Evolutionary conservation across 140 eudicot genomes (phyloP).

Genomic region (Cichorium intybus): DNA sequence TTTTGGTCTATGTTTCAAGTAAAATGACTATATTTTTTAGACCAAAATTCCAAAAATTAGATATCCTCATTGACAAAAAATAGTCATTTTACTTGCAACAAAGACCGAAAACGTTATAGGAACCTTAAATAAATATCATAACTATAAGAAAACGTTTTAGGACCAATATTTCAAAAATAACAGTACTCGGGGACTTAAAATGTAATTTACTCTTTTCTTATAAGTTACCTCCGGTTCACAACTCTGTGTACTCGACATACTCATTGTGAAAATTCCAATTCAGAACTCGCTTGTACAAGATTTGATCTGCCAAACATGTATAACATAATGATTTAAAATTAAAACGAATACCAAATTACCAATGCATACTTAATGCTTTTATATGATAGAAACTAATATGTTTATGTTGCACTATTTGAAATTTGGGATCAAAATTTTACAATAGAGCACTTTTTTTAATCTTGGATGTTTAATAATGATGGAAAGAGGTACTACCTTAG

Average conservation of each 20-base stretch:
- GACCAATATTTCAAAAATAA: not conserved
- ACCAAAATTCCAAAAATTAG: no score
- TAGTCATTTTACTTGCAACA: no score
- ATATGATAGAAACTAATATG: not conserved
- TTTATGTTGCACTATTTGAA: no score
- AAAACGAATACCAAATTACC: not conserved
- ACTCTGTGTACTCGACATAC: constrained; percentile 86
- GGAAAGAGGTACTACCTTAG: constrained; percentile 49
- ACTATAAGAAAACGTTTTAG: no score
- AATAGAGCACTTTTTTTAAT: no score
- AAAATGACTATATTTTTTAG: no score
- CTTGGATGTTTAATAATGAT: constrained; percentile 1
- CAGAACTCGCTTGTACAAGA: constrained; percentile 86
- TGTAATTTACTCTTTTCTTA: no score
- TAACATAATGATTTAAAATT: not conserved
- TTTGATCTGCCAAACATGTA: constrained; percentile 54
- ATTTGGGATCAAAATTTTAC: no score
- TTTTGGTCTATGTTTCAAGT: no score
- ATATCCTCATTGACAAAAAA: no score
- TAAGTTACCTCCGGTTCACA: constrained; percentile 80
- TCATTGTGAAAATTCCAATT: constrained; percentile 87
- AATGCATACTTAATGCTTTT: constrained; percentile 6
- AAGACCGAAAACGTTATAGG: no score
- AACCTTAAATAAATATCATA: no score
- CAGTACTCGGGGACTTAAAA: not conserved